Base-by-base conservation (phyloP, 179 eudicot genomes). In the Spinacia oleracea region DNA sequence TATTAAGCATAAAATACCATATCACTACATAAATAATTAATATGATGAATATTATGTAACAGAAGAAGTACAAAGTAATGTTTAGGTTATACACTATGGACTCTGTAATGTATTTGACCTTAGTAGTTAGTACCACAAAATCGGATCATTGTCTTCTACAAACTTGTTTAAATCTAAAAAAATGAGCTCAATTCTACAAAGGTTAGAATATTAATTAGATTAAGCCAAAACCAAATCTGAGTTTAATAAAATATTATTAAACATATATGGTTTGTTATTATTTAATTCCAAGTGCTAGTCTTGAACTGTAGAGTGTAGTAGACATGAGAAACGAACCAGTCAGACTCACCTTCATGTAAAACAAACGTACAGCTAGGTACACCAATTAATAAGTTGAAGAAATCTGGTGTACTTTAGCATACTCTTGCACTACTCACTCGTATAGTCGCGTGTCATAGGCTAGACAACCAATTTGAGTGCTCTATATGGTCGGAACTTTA, bases 71-170 rank as follows among this genome's bases (percentile, higher is more conserved):
- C n/a, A n/a, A n/a, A 56, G 1, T n/a, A 58, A 2, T 38, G 16
- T 4, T 4, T 32, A 31, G 12, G 21, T 10, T 40, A n/a, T 45
- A 70, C 12, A 8, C 9, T 29, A 69, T 34, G 40, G 9, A 23
- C 15, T 69, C 73, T 42, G 34, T 43, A 50, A 27, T 70, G 74
- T 70, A 58, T 48, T 70, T 70, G 58, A 46, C 74, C 74, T 70
- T 16, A 70, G 16, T 27, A 46, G 58, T 70, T 16, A 70, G 16
- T 27, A 46, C 74, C 20, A 48, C 58, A 27, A 71, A 31, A 27
- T 20, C 50, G 75, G 60, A 71, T 71, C 60, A 71, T 0, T 48
- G 43, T 70, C 70, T 34, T 70, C 9, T 50, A 50, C 18, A 2
- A 15, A 53, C 20, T 6, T 48, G 0, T n/a, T 15, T 35, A 38